Percentiles rank a stretch among this genome's conserved stretches.
Conservation (phyloP, 108 stramenopile species). For the Mayamaea pseudoterrestris region DNA sequence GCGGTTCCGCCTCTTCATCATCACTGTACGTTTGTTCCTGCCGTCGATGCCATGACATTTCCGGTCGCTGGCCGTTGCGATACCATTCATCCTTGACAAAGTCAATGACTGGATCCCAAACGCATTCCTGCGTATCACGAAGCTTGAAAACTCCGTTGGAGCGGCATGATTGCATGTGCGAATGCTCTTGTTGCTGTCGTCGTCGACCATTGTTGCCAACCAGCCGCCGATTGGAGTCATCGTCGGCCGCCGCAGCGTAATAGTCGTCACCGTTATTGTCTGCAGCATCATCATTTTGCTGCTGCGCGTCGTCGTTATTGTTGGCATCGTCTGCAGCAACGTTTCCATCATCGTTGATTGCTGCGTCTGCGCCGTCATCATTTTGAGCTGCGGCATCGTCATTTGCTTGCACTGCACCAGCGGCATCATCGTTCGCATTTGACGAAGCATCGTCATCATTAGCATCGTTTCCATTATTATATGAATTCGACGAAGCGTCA, state of each 20-base stretch:
- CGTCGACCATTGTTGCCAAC: background rate
- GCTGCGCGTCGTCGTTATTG: slow-evolving; percentile 6
- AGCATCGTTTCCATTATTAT: no score
- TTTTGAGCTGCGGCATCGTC: slow-evolving; percentile 13
- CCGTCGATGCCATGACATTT: background rate
- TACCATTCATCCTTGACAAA: slow-evolving; percentile 35
- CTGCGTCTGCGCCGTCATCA: slow-evolving; percentile 6
- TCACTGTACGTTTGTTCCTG: background rate
- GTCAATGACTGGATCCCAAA: slow-evolving; percentile 48
- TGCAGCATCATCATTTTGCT: slow-evolving; percentile 3
- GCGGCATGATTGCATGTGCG: slow-evolving; percentile 20
- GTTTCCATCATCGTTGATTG: background rate
- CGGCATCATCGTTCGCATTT: slow-evolving; percentile 2
- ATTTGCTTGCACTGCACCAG: slow-evolving; percentile 5
- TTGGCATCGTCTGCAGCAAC: slow-evolving; percentile 1
- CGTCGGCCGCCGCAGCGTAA: slow-evolving; percentile 12
- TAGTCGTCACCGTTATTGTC: slow-evolving; percentile 13
- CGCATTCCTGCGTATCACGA: slow-evolving; percentile 44
- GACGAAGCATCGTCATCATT: no score
- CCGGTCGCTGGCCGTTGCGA: slow-evolving; percentile 10
- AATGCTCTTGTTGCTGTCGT: no score
- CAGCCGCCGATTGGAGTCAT: slow-evolving; percentile 9
- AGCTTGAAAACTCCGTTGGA: slow-evolving; percentile 63
- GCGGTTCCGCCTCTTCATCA: background rate
- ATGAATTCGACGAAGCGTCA: no score